Evolutionary conservation across 257 asterid species (phyloP).

Genomic region (Solanum medicagineum): DNA sequence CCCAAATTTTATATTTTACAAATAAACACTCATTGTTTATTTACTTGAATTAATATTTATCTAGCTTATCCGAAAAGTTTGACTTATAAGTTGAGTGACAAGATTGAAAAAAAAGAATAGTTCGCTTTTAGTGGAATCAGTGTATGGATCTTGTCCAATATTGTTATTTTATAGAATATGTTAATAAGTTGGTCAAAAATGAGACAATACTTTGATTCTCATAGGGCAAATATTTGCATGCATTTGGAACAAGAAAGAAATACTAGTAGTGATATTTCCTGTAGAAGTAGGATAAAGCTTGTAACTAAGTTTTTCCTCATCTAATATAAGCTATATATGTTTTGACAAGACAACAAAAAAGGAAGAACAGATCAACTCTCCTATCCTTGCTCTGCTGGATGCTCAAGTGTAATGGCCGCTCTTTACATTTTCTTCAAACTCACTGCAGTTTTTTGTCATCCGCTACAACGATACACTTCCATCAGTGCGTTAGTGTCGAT

Average conservation of each 20-base stretch:
- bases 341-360: constrained; percentile 20
- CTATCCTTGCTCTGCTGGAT: constrained; percentile 13
- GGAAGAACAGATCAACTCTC: neutral
- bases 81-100: too few relatives aligned
- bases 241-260: neutral
- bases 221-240: too few relatives aligned
- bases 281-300: neutral
- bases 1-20: too few relatives aligned
- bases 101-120: too few relatives aligned
- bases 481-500: constrained; percentile 13
- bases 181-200: too few relatives aligned
- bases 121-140: too few relatives aligned
- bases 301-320: neutral
- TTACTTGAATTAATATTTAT: too few relatives aligned
- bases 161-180: too few relatives aligned
- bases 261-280: neutral
- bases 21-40: too few relatives aligned
- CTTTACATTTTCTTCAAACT: constrained; percentile 55
- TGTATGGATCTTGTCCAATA: too few relatives aligned
- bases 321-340: neutral
- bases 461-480: neutral
- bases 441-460: constrained; percentile 14
- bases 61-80: too few relatives aligned
- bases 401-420: constrained; percentile 23
- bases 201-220: too few relatives aligned